These are phyloP conservation scores for Tulasnella sp. DNA, from an alignment of 768 basidiomycete genomes.

Conservation along the genomic window DNA sequence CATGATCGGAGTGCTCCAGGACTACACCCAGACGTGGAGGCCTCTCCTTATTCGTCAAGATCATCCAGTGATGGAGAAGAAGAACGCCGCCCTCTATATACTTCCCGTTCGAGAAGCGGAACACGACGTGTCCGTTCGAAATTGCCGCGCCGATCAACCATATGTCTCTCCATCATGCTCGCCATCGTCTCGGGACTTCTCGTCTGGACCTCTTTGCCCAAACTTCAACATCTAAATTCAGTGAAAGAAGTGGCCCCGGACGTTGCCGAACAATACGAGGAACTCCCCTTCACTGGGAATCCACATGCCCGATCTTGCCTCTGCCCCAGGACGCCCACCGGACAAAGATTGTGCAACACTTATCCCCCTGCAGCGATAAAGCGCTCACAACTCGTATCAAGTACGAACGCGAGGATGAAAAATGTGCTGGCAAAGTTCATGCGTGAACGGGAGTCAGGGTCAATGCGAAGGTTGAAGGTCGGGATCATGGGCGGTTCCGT, in stretches of 20 bases:
- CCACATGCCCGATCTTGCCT: conserved; percentile 8
- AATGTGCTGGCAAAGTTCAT: neutral
- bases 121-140: neutral
- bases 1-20: neutral
- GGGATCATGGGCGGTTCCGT: conserved; percentile 15
- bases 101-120: neutral
- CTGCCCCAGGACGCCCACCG: conserved; percentile 1
- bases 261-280: neutral
- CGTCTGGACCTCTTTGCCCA: neutral
- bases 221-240: neutral
- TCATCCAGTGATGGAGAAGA: neutral
- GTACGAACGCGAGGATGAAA: conserved; percentile 1
- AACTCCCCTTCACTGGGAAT: neutral
- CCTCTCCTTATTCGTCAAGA: neutral
- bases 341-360: neutral
- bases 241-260: neutral
- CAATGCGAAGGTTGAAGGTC: neutral
- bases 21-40: neutral
- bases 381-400: neutral
- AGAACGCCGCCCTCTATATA: neutral
- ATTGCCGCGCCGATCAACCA: neutral
- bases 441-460: neutral
- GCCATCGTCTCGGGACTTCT: neutral
- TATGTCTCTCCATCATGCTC: neutral
- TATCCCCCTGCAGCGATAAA: conserved; percentile 8